phyloP scores from a whole-genome alignment of 768 basidiomycete species.

The Agaricus blazei region DNA sequence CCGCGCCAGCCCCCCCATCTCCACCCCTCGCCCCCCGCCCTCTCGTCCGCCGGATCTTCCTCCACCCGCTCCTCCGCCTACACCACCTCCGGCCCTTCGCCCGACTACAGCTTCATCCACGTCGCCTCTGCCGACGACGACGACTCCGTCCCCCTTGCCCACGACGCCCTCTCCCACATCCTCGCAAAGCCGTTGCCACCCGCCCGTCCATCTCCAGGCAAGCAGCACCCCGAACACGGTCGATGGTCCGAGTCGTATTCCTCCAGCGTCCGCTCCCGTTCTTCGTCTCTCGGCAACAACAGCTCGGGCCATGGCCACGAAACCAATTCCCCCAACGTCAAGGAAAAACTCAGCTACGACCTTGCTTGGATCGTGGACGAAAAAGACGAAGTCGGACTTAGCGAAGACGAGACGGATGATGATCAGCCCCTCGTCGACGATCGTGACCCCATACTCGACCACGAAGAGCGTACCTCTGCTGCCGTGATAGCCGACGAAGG shows the following conservation, averaged over 20 bases:
- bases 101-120: slow-evolving; percentile 62
- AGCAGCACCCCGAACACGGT: slow-evolving; percentile 54
- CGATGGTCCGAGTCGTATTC: slow-evolving; percentile 76
- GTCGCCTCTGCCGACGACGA: slow-evolving; percentile 64
- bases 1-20: slow-evolving; percentile 47
- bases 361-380: slow-evolving; percentile 75
- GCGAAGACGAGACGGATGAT: slow-evolving; percentile 55
- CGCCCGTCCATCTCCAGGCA: slow-evolving; percentile 35
- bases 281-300: slow-evolving; percentile 56
- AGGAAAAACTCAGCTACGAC: slow-evolving; percentile 71
- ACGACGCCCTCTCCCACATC: slow-evolving; percentile 61
- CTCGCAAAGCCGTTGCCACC: slow-evolving; percentile 49
- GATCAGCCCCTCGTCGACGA: slow-evolving; percentile 33
- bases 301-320: slow-evolving; percentile 33
- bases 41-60: slow-evolving; percentile 69
- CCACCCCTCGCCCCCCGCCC: slow-evolving; percentile 40
- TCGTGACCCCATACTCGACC: slow-evolving; percentile 34
- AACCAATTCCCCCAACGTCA: slow-evolving; percentile 36
- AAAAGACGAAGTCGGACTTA: slow-evolving; percentile 56
- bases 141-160: slow-evolving; percentile 50
- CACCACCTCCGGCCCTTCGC: slow-evolving; percentile 60
- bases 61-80: slow-evolving; percentile 76
- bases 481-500: slow-evolving; percentile 81
- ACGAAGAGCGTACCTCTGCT: slow-evolving; percentile 66
- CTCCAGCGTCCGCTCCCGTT: slow-evolving; percentile 59